Percentiles rank a stretch among this genome's conserved stretches.
These are phyloP conservation scores for Sarocladiaceae sp. DNA, from an alignment of 2,329 filamentous ascomycete species.

Conservation along the genomic window DNA sequence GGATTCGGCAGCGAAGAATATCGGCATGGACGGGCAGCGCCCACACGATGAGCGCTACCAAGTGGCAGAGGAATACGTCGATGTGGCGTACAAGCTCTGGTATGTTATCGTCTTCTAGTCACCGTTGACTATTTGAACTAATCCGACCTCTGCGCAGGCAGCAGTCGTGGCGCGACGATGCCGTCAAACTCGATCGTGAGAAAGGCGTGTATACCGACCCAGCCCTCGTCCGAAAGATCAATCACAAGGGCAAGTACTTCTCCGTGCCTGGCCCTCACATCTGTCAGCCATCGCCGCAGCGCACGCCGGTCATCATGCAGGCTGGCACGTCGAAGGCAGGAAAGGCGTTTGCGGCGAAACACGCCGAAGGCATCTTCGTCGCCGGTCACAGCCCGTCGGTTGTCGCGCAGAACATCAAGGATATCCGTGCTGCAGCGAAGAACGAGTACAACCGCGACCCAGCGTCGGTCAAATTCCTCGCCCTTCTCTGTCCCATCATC, in stretches of 20 bases:
- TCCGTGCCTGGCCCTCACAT: constrained; percentile 36
- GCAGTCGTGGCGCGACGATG: constrained; percentile 53
- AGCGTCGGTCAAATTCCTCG: constrained; percentile 49
- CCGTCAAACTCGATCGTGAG: constrained; percentile 45
- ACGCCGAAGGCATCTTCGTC: constrained; percentile 57
- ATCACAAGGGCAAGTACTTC: constrained; percentile 53
- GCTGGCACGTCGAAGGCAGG: constrained; percentile 54
- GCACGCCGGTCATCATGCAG: constrained; percentile 52
- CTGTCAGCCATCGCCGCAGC: constrained; percentile 49
- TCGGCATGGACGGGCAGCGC: constrained; percentile 50
- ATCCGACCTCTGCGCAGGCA: constrained; percentile 44
- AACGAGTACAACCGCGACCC: constrained; percentile 42
- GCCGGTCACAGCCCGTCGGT: constrained; percentile 37
- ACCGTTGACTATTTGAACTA: neutral
- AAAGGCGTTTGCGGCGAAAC: constrained; percentile 47
- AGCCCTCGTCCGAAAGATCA: constrained; percentile 51
- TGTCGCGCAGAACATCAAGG: constrained; percentile 38
- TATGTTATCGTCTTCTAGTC: constrained; percentile 14
- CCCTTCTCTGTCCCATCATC: constrained; percentile 42
- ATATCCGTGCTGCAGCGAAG: constrained; percentile 43
- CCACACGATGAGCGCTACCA: constrained; percentile 56
- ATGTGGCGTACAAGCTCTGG: constrained; percentile 52
- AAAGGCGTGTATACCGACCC: constrained; percentile 53
- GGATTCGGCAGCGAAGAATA: constrained; percentile 57
- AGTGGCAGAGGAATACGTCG: constrained; percentile 56